A percentile compares a stretch with the other conserved stretches of the same genome.
phyloP scores from a whole-genome alignment of 352 stramenopile species.

The Phytophthora nicotianae region DNA sequence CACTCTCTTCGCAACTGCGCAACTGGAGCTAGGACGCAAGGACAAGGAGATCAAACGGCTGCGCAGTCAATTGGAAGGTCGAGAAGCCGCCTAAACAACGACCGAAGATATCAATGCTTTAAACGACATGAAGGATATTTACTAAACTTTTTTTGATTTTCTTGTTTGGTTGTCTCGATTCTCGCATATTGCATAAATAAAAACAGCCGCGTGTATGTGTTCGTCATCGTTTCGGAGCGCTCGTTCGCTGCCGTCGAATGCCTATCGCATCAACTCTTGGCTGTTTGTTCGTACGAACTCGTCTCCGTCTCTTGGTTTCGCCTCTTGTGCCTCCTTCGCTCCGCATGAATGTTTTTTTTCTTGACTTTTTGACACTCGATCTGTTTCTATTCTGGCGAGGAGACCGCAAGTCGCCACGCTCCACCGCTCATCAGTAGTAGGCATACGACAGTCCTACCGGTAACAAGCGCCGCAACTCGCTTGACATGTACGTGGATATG shows the following conservation, averaged over 20 bases:
- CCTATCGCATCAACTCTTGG: slow-evolving; percentile 45
- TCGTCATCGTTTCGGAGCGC: slow-evolving; percentile 40
- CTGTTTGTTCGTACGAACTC: slow-evolving; percentile 45
- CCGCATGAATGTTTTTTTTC: slow-evolving; percentile 19
- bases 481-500: slow-evolving; percentile 48
- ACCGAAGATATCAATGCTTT: no score
- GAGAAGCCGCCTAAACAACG: no score
- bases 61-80: slow-evolving; percentile 54
- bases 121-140: slow-evolving; percentile 13
- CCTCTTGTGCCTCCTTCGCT: slow-evolving; percentile 17
- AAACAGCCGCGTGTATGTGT: slow-evolving; percentile 41
- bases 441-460: slow-evolving; percentile 8
- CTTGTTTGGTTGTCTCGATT: slow-evolving; percentile 35
- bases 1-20: slow-evolving; percentile 71
- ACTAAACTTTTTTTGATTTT: slow-evolving; percentile 33
- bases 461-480: slow-evolving; percentile 18
- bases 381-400: slow-evolving; percentile 32
- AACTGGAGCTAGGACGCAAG: slow-evolving; percentile 80
- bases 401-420: slow-evolving; percentile 24
- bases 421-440: slow-evolving; percentile 12
- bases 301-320: slow-evolving; percentile 31
- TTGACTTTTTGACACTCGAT: slow-evolving; percentile 37
- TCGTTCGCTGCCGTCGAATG: slow-evolving; percentile 47
- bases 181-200: slow-evolving; percentile 42
- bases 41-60: slow-evolving; percentile 79